Base-by-base conservation (phyloP, 2,329 filamentous ascomycete genomes). In the Cladophialophora exuberans region DNA sequence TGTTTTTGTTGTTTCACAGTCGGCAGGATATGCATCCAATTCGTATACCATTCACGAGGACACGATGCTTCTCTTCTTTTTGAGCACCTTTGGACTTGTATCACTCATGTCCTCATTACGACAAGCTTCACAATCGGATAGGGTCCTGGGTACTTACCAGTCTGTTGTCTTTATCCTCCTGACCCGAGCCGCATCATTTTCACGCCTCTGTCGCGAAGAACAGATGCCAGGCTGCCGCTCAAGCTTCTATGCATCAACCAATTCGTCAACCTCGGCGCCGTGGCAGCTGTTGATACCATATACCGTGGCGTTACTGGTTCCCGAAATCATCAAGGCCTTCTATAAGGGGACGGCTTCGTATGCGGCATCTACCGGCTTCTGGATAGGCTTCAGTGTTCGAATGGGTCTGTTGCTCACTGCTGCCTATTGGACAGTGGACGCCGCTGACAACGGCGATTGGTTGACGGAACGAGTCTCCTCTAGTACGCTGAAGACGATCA, bases 21-120 rank as follows among this genome's bases (percentile, higher is more conserved):
- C 91, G n/a, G 77, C 89, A 47, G 93, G 94, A 6, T 99, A 97
- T 70, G 93, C 93, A 0, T 94, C 94, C 3, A 99, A 99, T 73
- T 99, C 94, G 0, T 99, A 92, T 73, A 97, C 93, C 0, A 96
- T 99, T 62, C 99, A 94, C 92, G 94, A 99, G 74, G 94, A 99
- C 67, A 89, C 90, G 11, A 97, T 97, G 52, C 80, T 96, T 3
- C 79, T 96, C 2, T 96, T 96, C 75, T 93, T 97, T 74, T 83
- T 97, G 55, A 84, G 85, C 2, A 94, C 92, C 0, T 97, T 97
- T 68, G 92, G 91, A 25, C 72, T 91, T 5, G 79, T 87, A n/a
- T 83, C 87, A 30, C 82, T 88, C 10, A 72, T 90, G 10, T 85
- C 87, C 2, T 92, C 92, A 0, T 80, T 96, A 65, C 84, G 89